Base-by-base conservation (phyloP, 2,329 filamentous ascomycete genomes). In the Botrytis sinoallii region DNA sequence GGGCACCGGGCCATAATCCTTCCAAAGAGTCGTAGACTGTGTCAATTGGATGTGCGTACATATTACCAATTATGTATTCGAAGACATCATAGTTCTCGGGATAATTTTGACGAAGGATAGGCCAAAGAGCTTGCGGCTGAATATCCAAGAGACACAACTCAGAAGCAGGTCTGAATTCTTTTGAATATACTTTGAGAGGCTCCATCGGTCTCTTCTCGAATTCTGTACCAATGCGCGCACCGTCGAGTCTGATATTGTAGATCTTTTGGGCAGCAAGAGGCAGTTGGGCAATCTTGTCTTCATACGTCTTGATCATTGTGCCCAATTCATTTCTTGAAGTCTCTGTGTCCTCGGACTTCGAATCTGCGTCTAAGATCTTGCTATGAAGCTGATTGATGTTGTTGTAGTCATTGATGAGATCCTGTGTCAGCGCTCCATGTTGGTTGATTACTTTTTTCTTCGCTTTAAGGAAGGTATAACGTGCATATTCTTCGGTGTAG, bases 141-240 rank as follows among this genome's bases (percentile, higher is more conserved):
- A 93, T 84, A 80, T 94, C 92, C 25, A 94, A 80, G 5, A 95
- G 87, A 18, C 84, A 83, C 72, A 89, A 84, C 10, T 85, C 83
- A 14, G 85, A 82, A 38, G 86, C 84, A 1, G 93, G 93, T 80
- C 86, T 93, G 78, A 93, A 91, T 76, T 97, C 94, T 0, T 86
- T 79, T 0, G 82, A 70, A 7, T 84, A 75, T 4, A 88, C 86
- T 38, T 84, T 81, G 25, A 97, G 84, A 0, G 93, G 92, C 78
- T 97, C 93, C 78, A 89, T 90, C 2, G 85, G 83, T 25, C 94
- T 89, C 1, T 72, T 72, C 52, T 55, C 63, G 9, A 68, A 68
- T 68, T 68, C 48, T 22, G 48, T 68, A 68, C 35, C 22, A 40
- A 68, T 57, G 25, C 66, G 66, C 35, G 48, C 66, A 68, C 22